A percentile compares a stretch with the other conserved stretches of the same genome.
Evolutionary conservation across 768 basidiomycete genomes (phyloP).

Genomic region (Suillus hirtellus): DNA sequence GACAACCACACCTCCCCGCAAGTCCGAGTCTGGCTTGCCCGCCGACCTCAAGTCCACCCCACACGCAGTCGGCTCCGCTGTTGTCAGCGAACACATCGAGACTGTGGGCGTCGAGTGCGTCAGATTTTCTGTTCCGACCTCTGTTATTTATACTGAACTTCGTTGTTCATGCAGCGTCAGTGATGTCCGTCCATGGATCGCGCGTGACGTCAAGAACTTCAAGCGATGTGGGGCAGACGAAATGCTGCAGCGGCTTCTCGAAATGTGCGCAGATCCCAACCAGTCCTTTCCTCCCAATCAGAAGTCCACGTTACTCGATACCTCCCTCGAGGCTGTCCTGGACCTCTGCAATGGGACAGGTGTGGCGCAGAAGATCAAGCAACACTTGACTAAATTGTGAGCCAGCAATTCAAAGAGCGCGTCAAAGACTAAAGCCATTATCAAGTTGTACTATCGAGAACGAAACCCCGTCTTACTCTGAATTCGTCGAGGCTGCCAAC

Average conservation of each 20-base stretch:
- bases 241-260: conserved; percentile 4
- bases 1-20: not conserved
- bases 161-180: not conserved
- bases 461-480: not conserved
- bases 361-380: not conserved
- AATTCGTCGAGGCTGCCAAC: conserved; percentile 4
- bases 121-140: not conserved
- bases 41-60: conserved; percentile 3
- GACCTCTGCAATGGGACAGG: not conserved
- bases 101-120: not conserved
- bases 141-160: not conserved
- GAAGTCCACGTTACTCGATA: not conserved
- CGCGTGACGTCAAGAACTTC: not conserved
- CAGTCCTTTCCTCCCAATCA: not conserved
- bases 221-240: not conserved
- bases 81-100: not conserved
- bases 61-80: not conserved
- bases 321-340: conserved; percentile 3
- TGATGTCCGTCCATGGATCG: conserved; percentile 3
- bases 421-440: not conserved
- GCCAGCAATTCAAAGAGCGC: not conserved
- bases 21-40: not conserved
- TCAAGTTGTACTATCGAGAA: not conserved
- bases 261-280: conserved; percentile 3
- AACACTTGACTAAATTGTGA: not conserved